Conservation (phyloP, 352 stramenopile genomes). For the Globisporangium middletonii region DNA sequence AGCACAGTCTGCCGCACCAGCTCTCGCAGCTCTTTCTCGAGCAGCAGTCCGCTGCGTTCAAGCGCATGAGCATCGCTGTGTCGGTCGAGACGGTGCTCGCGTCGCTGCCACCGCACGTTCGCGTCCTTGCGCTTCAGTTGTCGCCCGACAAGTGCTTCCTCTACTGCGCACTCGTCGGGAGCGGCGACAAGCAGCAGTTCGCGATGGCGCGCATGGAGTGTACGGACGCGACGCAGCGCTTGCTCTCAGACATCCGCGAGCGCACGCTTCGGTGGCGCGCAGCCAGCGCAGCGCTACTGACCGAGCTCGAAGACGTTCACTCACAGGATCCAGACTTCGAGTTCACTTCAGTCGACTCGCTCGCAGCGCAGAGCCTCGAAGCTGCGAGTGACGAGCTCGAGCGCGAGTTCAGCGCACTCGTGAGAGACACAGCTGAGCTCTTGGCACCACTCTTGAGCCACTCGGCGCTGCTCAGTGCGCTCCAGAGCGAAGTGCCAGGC, state of each 20-base stretch:
- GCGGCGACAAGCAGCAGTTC: slow-evolving; percentile 26
- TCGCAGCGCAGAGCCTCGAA: background rate
- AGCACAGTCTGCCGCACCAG: slow-evolving; percentile 54
- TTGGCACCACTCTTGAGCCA: slow-evolving; percentile 53
- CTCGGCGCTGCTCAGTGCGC: slow-evolving; percentile 25
- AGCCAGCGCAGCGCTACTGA: slow-evolving; percentile 26
- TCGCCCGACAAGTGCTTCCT: slow-evolving; percentile 65
- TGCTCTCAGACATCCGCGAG: slow-evolving; percentile 23
- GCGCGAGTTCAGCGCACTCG: slow-evolving; percentile 41
- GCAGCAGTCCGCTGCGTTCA: slow-evolving; percentile 58
- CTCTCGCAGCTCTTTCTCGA: slow-evolving; percentile 62
- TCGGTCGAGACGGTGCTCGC: slow-evolving; percentile 37
- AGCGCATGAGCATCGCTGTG: slow-evolving; percentile 41
- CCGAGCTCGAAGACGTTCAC: slow-evolving; percentile 33
- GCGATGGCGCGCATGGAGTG: slow-evolving; percentile 61
- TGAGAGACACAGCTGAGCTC: slow-evolving; percentile 34
- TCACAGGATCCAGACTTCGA: slow-evolving; percentile 35
- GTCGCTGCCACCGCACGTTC: slow-evolving; percentile 26
- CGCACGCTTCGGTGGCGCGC: slow-evolving; percentile 35
- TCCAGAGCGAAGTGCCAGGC: slow-evolving; percentile 37
- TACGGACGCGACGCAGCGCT: slow-evolving; percentile 20
- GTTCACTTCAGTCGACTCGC: slow-evolving; percentile 15
- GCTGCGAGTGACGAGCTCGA: slow-evolving; percentile 37
- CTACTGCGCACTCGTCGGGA: slow-evolving; percentile 37
- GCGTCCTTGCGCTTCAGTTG: slow-evolving; percentile 56